A percentile compares a stretch with the other conserved stretches of the same genome.
Conservation (phyloP, 192 early-diverging fungal species). For the Backusella parvicylindrica region DNA sequence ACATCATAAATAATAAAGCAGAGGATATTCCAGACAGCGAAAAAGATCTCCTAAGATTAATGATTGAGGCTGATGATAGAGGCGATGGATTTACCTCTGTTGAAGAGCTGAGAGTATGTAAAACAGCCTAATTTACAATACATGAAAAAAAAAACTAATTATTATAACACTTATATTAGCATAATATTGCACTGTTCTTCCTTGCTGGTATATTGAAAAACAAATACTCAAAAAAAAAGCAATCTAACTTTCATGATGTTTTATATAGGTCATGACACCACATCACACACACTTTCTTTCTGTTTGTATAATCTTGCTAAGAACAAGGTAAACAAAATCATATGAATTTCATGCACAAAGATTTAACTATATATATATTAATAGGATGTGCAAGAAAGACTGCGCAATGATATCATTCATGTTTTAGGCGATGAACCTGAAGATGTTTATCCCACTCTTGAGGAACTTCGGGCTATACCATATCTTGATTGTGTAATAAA, state of each 20-base stretch:
- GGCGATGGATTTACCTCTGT: neutral
- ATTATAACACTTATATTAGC: neutral
- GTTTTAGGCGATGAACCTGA: slow-evolving; percentile 19
- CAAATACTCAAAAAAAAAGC: neutral
- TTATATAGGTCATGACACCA: slow-evolving; percentile 26
- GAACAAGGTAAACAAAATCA: slow-evolving; percentile 14
- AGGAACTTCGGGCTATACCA: slow-evolving; percentile 16
- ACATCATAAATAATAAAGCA: neutral
- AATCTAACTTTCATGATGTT: neutral
- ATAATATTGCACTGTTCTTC: slow-evolving; percentile 53
- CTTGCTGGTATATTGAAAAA: slow-evolving; percentile 43
- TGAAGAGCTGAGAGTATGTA: neutral
- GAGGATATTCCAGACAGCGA: slow-evolving; percentile 17
- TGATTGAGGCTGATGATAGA: slow-evolving; percentile 44
- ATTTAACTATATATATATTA: neutral
- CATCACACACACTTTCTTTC: slow-evolving; percentile 29
- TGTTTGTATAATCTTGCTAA: slow-evolving; percentile 47
- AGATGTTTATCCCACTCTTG: slow-evolving; percentile 19
- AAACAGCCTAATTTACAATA: neutral
- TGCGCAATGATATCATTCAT: slow-evolving; percentile 21
- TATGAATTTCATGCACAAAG: neutral
- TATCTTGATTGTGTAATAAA: slow-evolving; percentile 28
- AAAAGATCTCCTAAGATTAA: slow-evolving; percentile 48
- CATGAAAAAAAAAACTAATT: neutral
- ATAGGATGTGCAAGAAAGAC: slow-evolving; percentile 26